Evolutionary conservation across 2,329 filamentous ascomycete species (phyloP), one percentile per base, ranked within the genome.

Genomic region (Aureobasidium sp.): DNA sequence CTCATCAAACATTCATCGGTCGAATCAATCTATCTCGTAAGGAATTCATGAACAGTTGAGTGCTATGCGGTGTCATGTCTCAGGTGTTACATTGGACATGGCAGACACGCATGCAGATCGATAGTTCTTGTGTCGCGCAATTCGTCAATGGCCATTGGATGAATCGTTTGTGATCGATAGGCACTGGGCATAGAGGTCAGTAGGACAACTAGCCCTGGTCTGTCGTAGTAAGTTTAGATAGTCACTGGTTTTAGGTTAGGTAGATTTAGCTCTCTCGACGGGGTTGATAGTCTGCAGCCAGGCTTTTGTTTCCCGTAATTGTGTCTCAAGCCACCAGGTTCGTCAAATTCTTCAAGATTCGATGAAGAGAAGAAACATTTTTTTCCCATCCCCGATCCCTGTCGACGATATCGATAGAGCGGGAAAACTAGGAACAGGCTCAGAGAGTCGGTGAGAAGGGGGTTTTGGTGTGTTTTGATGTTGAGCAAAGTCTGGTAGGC

Each of bases 221-320:
- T 44, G 34, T 36, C 23, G 36, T n/a, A 26, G 17, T 17, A 42
- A 42, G 36, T 55, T 32, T n/a, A 42, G 37, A 55, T 42, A 42
- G 51, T 55, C 36, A 37, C 42, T 29, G 37, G 37, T 23, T 17
- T 55, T 42, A 8, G 8, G 51, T 42, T 55, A 42, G 51, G 23
- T 34, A 56, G 44, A 44, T 56, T 53, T 56, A 56, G 52, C 37
- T 37, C 37, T 42, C 13, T 55, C 23, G 51, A 17, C 12, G 50
- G 50, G 50, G 34, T 39, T 55, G 23, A 41, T 55, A 55, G 51
- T 55, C 8, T 55, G 51, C 51, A 55, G 36, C 51, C 51, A 55
- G 50, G 50, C 50, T 55, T 42, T 55, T 34, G 39, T 58, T 47
- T 58, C 41, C 55, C 55, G 55, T 58, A 47, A 58, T 58, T 58